Evolutionary conservation across 306 rosid genomes (phyloP).

Genomic region (Quillaja saponaria): DNA sequence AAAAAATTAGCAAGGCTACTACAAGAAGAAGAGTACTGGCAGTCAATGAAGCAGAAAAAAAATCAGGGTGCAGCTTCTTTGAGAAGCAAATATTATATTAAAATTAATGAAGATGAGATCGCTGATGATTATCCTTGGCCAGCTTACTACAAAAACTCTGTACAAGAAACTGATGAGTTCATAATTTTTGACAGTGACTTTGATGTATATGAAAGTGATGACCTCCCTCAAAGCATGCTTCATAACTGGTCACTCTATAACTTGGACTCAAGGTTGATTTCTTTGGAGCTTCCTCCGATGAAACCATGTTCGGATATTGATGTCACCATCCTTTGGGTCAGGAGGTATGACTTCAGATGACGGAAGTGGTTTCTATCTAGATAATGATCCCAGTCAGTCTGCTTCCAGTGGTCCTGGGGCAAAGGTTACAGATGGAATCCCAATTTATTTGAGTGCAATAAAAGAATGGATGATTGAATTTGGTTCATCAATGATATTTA

Average conservation of each 20-base stretch:
- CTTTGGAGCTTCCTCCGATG: conserved; percentile 97
- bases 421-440: conserved; percentile 68
- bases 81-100: conserved; percentile 67
- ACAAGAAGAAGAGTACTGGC: conserved; percentile 89
- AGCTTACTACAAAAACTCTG: conserved; percentile 73
- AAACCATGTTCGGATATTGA: conserved; percentile 89
- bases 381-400: conserved; percentile 59
- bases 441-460: conserved; percentile 82
- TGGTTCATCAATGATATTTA: conserved; percentile 82
- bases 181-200: conserved; percentile 63
- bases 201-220: conserved; percentile 53
- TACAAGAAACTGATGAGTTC: conserved; percentile 74
- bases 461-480: conserved; percentile 98
- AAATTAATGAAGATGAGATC: conserved; percentile 91
- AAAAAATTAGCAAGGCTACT: conserved; percentile 69
- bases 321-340: conserved; percentile 86
- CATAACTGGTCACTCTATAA: conserved; percentile 88
- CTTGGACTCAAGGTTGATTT: conserved; percentile 79
- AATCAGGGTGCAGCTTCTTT: conserved; percentile 40
- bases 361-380: conserved; percentile 83
- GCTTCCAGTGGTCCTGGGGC: conserved; percentile 53
- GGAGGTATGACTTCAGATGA: conserved; percentile 85
- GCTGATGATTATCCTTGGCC: conserved; percentile 94
- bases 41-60: conserved; percentile 66
- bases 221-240: conserved; percentile 89